Evolutionary conservation across 805 yeast genomes (phyloP).

Genomic region (Saccharomycopsis fibuligera): DNA sequence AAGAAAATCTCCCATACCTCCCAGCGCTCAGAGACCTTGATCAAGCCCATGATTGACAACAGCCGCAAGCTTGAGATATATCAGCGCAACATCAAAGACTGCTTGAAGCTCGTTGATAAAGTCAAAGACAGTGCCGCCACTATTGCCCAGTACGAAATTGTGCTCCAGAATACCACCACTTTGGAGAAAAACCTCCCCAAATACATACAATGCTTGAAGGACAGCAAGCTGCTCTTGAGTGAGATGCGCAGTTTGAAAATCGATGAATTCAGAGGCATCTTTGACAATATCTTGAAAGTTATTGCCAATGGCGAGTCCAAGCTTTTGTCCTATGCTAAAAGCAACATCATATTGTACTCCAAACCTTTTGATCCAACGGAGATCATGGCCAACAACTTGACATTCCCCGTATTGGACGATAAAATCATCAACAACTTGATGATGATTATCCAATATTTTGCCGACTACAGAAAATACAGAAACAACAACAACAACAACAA

Average conservation of each 20-base stretch:
- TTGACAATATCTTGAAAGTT: conserved; percentile 50
- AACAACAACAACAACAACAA: neutral
- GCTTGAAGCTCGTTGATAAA: conserved; percentile 40
- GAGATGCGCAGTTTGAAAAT: conserved; percentile 25
- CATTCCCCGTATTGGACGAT: conserved; percentile 13
- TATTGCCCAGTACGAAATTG: conserved; percentile 36
- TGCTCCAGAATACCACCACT: conserved; percentile 25
- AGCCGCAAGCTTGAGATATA: conserved; percentile 50
- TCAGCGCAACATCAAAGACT: conserved; percentile 51
- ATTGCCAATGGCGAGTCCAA: conserved; percentile 52
- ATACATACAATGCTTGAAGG: conserved; percentile 22
- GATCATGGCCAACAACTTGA: conserved; percentile 29
- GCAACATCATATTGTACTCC: conserved; percentile 35
- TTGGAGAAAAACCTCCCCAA: conserved; percentile 12
- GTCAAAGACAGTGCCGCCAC: conserved; percentile 44
- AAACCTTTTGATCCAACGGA: conserved; percentile 41
- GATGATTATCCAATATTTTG: conserved; percentile 23
- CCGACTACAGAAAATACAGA: conserved; percentile 17
- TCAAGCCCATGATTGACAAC: conserved; percentile 65
- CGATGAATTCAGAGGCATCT: conserved; percentile 60
- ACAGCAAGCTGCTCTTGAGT: conserved; percentile 21
- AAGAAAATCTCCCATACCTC: conserved; percentile 47
- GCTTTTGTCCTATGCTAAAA: conserved; percentile 43
- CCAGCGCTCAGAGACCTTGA: conserved; percentile 49
- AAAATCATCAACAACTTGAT: conserved; percentile 24